A percentile compares a stretch with the other conserved stretches of the same genome.
Evolutionary conservation across 495 filamentous ascomycete species (phyloP).

Genomic region (Penicillium psychrofluorescens): DNA sequence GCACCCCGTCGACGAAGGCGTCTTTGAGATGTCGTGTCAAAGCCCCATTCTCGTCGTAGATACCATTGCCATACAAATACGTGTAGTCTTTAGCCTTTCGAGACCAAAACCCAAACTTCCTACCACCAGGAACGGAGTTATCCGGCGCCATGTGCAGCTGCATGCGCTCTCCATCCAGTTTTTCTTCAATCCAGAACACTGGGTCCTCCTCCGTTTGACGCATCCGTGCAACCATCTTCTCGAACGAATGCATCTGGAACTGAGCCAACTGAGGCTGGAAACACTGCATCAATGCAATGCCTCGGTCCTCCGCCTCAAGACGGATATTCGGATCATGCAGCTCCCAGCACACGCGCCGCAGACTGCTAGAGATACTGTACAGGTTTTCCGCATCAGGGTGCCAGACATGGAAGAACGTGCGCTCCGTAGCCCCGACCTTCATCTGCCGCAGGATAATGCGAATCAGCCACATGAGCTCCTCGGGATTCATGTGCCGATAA

Average conservation of each 20-base stretch:
- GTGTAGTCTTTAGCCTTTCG: constrained; percentile 96
- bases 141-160: constrained; percentile 89
- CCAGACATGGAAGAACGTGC: constrained; percentile 85
- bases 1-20: constrained; percentile 71
- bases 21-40: constrained; percentile 71
- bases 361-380: constrained; percentile 85
- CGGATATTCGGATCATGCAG: constrained; percentile 69
- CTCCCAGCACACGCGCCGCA: constrained; percentile 94
- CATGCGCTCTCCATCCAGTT: constrained; percentile 94
- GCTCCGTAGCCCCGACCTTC: constrained; percentile 96
- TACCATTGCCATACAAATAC: constrained; percentile 78
- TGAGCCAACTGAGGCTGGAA: constrained; percentile 96
- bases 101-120: constrained; percentile 84
- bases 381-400: constrained; percentile 87
- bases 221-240: constrained; percentile 74
- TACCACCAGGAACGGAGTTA: constrained; percentile 56
- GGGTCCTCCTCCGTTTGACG: constrained; percentile 58
- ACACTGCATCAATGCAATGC: constrained; percentile 82
- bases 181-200: constrained; percentile 96
- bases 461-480: constrained; percentile 90
- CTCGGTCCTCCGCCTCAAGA: constrained; percentile 67
- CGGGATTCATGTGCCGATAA: constrained; percentile 86
- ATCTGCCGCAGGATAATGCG: constrained; percentile 93
- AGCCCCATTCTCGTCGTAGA: constrained; percentile 69
- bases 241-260: constrained; percentile 84